phyloP scores from a whole-genome alignment of 176 grass and related monocot genomes.

The Thinopyrum elongatum region DNA sequence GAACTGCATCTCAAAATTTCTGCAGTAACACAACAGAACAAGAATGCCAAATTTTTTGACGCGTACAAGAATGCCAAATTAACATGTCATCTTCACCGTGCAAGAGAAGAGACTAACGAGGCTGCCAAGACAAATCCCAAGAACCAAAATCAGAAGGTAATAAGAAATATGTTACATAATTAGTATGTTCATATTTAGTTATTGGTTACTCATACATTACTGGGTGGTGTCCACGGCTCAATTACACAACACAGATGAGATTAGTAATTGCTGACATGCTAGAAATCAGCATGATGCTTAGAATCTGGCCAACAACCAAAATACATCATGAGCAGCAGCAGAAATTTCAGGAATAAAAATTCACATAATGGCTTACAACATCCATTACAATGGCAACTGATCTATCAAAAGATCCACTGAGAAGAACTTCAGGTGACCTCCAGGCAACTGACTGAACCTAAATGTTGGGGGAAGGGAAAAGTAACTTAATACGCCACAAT shows the following conservation, averaged over 20 bases:
- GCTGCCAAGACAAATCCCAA: background rate
- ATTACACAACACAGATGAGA: background rate
- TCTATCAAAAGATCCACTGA: conserved; percentile 95
- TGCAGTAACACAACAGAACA: background rate
- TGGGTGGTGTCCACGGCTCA: background rate
- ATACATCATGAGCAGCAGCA: background rate
- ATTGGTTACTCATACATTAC: background rate
- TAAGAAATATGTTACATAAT: background rate
- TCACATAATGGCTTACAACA: background rate
- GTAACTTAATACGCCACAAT: background rate
- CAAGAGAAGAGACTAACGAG: background rate
- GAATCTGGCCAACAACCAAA: background rate
- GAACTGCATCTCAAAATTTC: background rate
- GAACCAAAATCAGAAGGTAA: background rate
- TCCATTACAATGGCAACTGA: conserved; percentile 67
- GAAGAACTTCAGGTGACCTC: conserved; percentile 80
- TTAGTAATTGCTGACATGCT: background rate
- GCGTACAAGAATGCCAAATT: too few species aligned
- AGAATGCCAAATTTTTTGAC: too few species aligned
- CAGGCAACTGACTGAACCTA: conserved; percentile 93
- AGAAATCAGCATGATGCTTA: background rate
- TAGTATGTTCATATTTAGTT: background rate
- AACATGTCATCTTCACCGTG: background rate
- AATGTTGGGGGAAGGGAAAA: conserved; percentile 9
- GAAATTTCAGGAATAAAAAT: background rate